Base-by-base conservation (phyloP, 768 basidiomycete species). In the Coprinellus micaceus region DNA sequence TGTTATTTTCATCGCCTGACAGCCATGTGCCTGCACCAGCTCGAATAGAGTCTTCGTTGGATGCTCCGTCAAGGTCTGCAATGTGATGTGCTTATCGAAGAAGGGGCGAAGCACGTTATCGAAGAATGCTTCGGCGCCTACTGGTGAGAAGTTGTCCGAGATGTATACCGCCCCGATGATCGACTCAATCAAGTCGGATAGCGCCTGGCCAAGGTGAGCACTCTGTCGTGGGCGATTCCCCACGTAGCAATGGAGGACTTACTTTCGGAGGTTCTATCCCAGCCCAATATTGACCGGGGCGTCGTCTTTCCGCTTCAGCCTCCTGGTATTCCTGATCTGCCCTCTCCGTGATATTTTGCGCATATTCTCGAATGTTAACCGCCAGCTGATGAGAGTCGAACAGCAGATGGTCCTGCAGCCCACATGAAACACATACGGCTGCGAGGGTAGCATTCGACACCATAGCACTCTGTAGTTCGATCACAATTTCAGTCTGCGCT, bases 171-270 rank as follows among this genome's bases (percentile, higher is more conserved):
- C 91, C 9, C 90, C 92, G 33, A 91, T 74, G 39, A 89, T 75
- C 2, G 91, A 85, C 69, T 94, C 91, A 21, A 94, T 78, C 25
- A 92, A 77, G 67, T 93, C 90, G 7, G 89, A 88, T 19, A 94
- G 75, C 9, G 77, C 80, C 91, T 93, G 64, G 19, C 56, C 25
- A 36, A 19, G 24, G 21, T 47, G 54, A 44, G 30, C 22, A 43
- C 22, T 11, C 12, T 26, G n/a, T 26, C 4, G 13, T 58, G 13
- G 49, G 6, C 17, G 21, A 43, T 37, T 17, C 36, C 9, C 36
- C 39, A 30, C n/a, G n/a, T n/a, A n/a, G n/a, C 17, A 13, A 13
- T 7, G 39, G 29, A 58, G 30, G 46, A 58, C 69, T 30, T 61
- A 87, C 91, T 77, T 94, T 93, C 0, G 91, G 91, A 37, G 88